phyloP scores from a whole-genome alignment of 176 grass and related monocot species.

The Pharus latifolius region DNA sequence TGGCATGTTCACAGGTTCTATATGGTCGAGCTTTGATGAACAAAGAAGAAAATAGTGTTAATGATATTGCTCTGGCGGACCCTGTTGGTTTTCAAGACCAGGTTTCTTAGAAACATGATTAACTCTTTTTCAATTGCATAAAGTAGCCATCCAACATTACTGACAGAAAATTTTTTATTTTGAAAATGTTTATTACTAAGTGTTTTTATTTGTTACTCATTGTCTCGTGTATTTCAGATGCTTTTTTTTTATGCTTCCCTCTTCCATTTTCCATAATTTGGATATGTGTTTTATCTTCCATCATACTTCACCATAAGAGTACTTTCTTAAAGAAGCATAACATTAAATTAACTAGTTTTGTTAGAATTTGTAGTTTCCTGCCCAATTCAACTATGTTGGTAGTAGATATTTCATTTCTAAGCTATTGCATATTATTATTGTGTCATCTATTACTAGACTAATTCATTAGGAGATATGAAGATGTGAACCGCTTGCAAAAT shows the following conservation, averaged over 20 bases:
- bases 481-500: too few species aligned
- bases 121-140: background rate
- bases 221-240: background rate
- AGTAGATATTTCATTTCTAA: too few species aligned
- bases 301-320: background rate
- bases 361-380: too few species aligned
- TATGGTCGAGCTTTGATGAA: conserved; percentile 37
- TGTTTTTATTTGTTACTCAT: background rate
- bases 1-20: conserved; percentile 44
- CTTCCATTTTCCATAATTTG: background rate
- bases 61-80: conserved; percentile 39
- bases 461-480: background rate
- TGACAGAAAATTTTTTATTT: background rate
- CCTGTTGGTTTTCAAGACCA: conserved; percentile 80
- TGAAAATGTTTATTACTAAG: background rate
- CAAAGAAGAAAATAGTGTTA: conserved; percentile 56
- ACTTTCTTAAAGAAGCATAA: background rate
- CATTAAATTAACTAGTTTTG: too few species aligned
- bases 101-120: conserved; percentile 27
- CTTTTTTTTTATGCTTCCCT: background rate
- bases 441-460: background rate
- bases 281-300: background rate
- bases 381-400: too few species aligned
- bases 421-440: background rate
- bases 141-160: background rate